Evolutionary conservation across 441 rosid species (phyloP).

Genomic region (Aquilaria agallochum): DNA sequence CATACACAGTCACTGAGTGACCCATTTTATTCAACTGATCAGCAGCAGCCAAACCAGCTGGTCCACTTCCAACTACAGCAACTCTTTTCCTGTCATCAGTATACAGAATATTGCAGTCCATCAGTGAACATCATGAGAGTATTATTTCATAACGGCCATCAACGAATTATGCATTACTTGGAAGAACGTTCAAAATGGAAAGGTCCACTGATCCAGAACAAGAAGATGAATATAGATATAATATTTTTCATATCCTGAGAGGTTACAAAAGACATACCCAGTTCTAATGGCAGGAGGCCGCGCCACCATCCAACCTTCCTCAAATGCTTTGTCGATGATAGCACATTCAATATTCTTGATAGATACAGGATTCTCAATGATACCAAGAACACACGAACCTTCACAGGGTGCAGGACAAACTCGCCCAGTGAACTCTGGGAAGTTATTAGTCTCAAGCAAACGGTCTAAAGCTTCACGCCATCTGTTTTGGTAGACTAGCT

Average conservation of each 20-base stretch:
- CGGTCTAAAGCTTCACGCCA: slow-evolving; percentile 98
- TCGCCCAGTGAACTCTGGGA: slow-evolving; percentile 98
- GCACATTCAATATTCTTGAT: slow-evolving; percentile 94
- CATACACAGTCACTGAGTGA: slow-evolving; percentile 90
- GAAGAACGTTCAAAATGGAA: too few relatives aligned
- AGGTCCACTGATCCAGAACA: too few relatives aligned
- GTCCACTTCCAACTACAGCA: slow-evolving; percentile 96
- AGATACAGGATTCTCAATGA: slow-evolving; percentile 98
- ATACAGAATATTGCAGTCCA: slow-evolving; percentile 1
- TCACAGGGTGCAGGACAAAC: slow-evolving; percentile 99
- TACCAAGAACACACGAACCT: slow-evolving; percentile 99
- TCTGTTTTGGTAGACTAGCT: slow-evolving; percentile 96
- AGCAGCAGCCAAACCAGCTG: slow-evolving; percentile 98
- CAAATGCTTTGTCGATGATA: slow-evolving; percentile 95
- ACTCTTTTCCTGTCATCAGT: slow-evolving; percentile 64
- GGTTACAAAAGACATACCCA: slow-evolving; percentile 49
- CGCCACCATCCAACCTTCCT: slow-evolving; percentile 99
- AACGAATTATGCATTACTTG: background rate
- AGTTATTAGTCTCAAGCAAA: slow-evolving; percentile 96
- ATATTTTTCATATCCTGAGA: background rate
- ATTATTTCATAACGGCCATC: too few relatives aligned
- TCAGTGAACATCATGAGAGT: background rate
- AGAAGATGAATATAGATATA: too few relatives aligned
- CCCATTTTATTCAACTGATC: slow-evolving; percentile 99
- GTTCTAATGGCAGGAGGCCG: slow-evolving; percentile 88